Evolutionary conservation across 2,329 filamentous ascomycete species (phyloP), one percentile per base, ranked within the genome.

Genomic region (Clarireedia monteithiana): DNA sequence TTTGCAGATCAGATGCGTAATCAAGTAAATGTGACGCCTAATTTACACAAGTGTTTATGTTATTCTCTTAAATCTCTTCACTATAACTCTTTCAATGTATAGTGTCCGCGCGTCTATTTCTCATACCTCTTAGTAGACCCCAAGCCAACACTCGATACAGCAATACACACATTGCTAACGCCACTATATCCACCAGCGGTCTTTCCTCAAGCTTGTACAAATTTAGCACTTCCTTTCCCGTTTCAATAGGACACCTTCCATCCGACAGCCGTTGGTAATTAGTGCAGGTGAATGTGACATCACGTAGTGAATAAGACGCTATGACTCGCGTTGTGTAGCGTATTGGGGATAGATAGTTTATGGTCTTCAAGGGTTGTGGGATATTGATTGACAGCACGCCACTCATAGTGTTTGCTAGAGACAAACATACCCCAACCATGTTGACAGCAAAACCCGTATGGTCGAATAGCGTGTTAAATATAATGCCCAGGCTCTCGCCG

Each of bases 381-480:
- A 40, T 40, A 40, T 40, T 14, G 6, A 40, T n/a, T n/a, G 15
- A 6, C 38, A 40, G 2, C 5, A 40, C 38, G 15, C 38, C 14
- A 15, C 1, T 17, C 38, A 40, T n/a, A 17, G 6, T 14, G 1
- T 15, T 17, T n/a, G 38, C 38, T n/a, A 40, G 14, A n/a, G 38
- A 6, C 15, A 40, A 17, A n/a, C 5, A 40, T 14, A n/a, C 15
- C 1, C 80, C 83, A 61, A 84, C 87, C 58, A 88, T 71, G 62
- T 88, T 89, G 57, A 90, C 81, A 0, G 85, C 84, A 66, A 90
- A 89, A 1, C 86, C 86, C 0, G 84, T 85, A 65, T 89, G 85
- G 15, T 72, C 72, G 65, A 89, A 86, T 6, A 89, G 70, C 0
- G 85, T 89, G 71, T 88, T 88, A 74, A 89, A 89, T 49, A 88